Evolutionary conservation across 2,329 filamentous ascomycete species (phyloP), one percentile per base, ranked within the genome.

Genomic region (Aspergillus sp.): DNA sequence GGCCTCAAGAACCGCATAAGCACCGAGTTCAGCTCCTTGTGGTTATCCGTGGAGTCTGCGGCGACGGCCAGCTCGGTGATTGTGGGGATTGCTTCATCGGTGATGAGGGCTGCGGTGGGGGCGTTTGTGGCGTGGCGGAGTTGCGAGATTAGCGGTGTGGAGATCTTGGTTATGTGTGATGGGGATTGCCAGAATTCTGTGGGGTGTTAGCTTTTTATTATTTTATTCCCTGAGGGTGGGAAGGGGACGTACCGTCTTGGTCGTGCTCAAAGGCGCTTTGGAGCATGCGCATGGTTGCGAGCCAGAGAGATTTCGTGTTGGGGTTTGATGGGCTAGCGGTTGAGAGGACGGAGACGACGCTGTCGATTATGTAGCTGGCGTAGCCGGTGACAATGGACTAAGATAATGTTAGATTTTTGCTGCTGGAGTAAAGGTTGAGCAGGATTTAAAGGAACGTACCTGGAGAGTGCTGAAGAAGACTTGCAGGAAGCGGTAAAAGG

Each of bases 351-450:
- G 83, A 81, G 27, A 89, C 86, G 0, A 87, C 86, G 64, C 87
- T 87, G 41, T 96, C 91, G 58, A 96, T 76, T 27, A 96, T 79
- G 70, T 96, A 96, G 60, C 87, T 89, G 2, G 91, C 88, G 73
- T 99, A 99, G 74, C 87, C 89, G 9, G 95, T 98, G 58, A 98
- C 92, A 57, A 98, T 93, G 7, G 91, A 95, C 82, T 83, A 64
- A 50, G 49, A 37, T 17, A 7, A 42, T 11, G 45, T 67, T 57
- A 68, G 57, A n/a, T 8, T 20, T 4, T 4, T 37, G 17, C 11
- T 39, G 4, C 13, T 30, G 24, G 45, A 13, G 42, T 61, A 30
- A 30, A 9, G 27, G 8, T 30, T 30, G 8, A 30, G 9, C 9
- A 30, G 51, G 57, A 22, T 51, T 22, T 22, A 52, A 5, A 39